A percentile compares a stretch with the other conserved stretches of the same genome.
Conservation (phyloP, 2,329 filamentous ascomycete species). For the Samsoniella hepiali region DNA sequence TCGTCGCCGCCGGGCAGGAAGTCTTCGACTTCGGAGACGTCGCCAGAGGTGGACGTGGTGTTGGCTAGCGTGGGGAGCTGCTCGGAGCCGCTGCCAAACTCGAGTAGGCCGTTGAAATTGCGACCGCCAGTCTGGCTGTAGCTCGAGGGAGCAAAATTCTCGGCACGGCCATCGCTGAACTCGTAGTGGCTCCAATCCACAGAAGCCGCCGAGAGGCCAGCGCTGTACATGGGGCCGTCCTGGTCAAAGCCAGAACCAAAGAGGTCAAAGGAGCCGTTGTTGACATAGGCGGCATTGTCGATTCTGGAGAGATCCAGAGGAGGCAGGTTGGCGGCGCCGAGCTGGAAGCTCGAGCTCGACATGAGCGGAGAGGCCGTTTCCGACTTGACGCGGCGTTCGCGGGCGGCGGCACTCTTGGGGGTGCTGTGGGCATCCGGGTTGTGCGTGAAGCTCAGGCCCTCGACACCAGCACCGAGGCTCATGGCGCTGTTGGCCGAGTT, state of each 20-base stretch:
- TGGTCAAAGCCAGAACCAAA: slow-evolving; percentile 48
- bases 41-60: slow-evolving; percentile 60
- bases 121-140: slow-evolving; percentile 52
- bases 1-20: slow-evolving; percentile 46
- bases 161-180: slow-evolving; percentile 42
- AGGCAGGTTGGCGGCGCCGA: slow-evolving; percentile 51
- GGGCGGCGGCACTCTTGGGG: slow-evolving; percentile 37
- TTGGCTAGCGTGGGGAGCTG: slow-evolving; percentile 53
- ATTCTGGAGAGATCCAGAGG: slow-evolving; percentile 58
- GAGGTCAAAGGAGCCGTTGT: slow-evolving; percentile 48
- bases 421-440: slow-evolving; percentile 34
- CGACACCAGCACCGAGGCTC: slow-evolving; percentile 45
- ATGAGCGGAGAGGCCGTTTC: slow-evolving; percentile 60
- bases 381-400: slow-evolving; percentile 55
- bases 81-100: slow-evolving; percentile 51
- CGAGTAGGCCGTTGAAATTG: slow-evolving; percentile 50
- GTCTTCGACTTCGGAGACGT: slow-evolving; percentile 66
- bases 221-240: slow-evolving; percentile 60
- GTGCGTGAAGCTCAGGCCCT: slow-evolving; percentile 39
- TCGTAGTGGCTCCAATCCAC: slow-evolving; percentile 48
- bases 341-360: slow-evolving; percentile 47
- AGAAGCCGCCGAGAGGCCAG: slow-evolving; percentile 55
- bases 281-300: slow-evolving; percentile 48
- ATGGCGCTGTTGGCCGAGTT: slow-evolving; percentile 55
- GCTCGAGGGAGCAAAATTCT: slow-evolving; percentile 50